These are phyloP conservation scores for Zygosaccharomyces pseudobailii DNA, from an alignment of 1,139 yeast genomes.

Conservation along the genomic window DNA sequence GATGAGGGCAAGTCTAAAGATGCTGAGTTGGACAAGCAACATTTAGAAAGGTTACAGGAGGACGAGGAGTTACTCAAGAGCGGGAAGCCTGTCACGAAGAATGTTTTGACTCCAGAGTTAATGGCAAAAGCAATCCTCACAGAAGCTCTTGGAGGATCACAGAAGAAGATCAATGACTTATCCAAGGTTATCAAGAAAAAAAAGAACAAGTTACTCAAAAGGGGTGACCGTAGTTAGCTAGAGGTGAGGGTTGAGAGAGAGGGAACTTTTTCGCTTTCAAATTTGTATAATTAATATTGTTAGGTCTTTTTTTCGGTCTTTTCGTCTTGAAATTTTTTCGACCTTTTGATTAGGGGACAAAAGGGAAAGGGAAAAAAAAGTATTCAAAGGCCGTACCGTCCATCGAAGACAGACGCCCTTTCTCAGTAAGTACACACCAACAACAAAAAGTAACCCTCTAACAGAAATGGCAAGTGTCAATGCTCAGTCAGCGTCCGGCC, in stretches of 20 bases:
- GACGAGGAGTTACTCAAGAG: conserved; percentile 48
- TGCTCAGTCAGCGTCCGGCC: background rate
- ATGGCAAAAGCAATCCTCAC: conserved; percentile 38
- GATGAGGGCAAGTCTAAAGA: conserved; percentile 16
- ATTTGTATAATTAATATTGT: background rate
- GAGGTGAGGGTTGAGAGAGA: background rate
- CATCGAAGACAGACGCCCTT: background rate
- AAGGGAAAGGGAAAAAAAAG: background rate
- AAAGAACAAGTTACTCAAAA: conserved; percentile 27
- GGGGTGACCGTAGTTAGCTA: background rate
- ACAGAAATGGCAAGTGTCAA: conserved; percentile 28
- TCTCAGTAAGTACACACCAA: background rate
- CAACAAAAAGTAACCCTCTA: background rate
- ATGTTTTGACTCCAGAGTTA: conserved; percentile 27
- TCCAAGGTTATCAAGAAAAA: conserved; percentile 53
- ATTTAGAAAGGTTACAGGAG: conserved; percentile 33
- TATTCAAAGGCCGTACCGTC: background rate
- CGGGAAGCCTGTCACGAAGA: conserved; percentile 38
- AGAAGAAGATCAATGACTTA: conserved; percentile 47
- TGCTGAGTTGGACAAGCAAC: conserved; percentile 24
- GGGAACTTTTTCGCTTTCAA: background rate
- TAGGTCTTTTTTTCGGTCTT: background rate
- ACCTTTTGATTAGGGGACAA: background rate
- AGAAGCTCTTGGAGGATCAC: conserved; percentile 16
- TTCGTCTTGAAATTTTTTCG: background rate